Evolutionary conservation across 352 stramenopile species (phyloP), one percentile per base, ranked within the genome.

Genomic region (Phytophthora hybrid): DNA sequence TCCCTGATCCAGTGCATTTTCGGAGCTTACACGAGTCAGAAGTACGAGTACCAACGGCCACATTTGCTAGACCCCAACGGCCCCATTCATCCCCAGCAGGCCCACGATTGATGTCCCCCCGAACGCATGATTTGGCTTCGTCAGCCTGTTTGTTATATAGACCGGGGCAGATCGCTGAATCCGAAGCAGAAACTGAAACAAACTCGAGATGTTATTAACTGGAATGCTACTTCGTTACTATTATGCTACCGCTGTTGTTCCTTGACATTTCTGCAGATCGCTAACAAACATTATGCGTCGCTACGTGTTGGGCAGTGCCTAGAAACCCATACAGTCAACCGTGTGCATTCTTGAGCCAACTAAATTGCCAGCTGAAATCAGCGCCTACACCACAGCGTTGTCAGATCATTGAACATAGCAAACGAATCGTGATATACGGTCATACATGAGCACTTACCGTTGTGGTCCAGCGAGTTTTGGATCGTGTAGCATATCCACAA

Each of bases 31-130:
- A 61, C 6, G 57, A 59, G 11, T 41, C 59, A 4, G 64, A 63
- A 66, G 21, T n/a, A 60, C 54, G 3, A 32, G 49, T 14, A 19
- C 39, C 13, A 49, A 34, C 39, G 5, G 37, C 2, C 39, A 26
- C 67, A 59, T 54, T 41, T 60, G 32, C 26, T 60, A 18, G 11
- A 14, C 23, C 23, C 13, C 69, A 65, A 5, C 66, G 84, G 44
- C 84, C 84, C 9, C 84, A 89, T 54, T 91, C 84, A 5, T 91
- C 82, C 18, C 82, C 84, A 9, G 81, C 74, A 60, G 73, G 69
- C 3, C 67, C 71, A 18, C 75, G 78, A 31, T 73, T 73, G 2
- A 69, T 71, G 47, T 78, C 71, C 4, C 71, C 74, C 3, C 74
- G 74, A 63, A 65, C 8, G 29, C 76, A 76, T 7, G 74, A 71